Percentiles rank a stretch among this genome's conserved stretches.
Conservation (phyloP, 805 yeast genomes). For the Blastobotrys terrestris region DNA sequence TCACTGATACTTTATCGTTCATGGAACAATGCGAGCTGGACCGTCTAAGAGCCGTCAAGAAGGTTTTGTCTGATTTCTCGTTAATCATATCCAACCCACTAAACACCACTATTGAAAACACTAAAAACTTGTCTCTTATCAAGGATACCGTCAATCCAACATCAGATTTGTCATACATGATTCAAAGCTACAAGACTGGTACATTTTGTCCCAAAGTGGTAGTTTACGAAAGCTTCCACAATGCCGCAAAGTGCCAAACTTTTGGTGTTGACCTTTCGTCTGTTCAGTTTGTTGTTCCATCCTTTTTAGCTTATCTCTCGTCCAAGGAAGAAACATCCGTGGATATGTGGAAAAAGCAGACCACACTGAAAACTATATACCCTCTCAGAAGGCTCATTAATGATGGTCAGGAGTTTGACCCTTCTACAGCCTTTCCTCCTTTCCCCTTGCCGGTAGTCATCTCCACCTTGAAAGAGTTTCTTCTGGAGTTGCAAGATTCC, state of each 20-base stretch:
- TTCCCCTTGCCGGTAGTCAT: conserved; percentile 48
- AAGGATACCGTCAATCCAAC: conserved; percentile 56
- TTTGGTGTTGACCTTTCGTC: conserved; percentile 71
- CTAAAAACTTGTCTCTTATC: conserved; percentile 13
- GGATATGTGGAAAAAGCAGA: conserved; percentile 46
- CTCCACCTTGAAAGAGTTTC: conserved; percentile 55
- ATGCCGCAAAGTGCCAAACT: conserved; percentile 50
- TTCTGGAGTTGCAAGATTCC: conserved; percentile 72
- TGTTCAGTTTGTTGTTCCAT: conserved; percentile 57
- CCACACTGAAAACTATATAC: conserved; percentile 52
- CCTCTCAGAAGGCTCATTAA: conserved; percentile 43
- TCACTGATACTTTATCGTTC: conserved; percentile 58
- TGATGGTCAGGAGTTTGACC: conserved; percentile 28
- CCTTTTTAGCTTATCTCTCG: conserved; percentile 48
- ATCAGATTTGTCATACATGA: conserved; percentile 53
- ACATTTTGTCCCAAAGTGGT: conserved; percentile 63
- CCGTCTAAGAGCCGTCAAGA: conserved; percentile 58
- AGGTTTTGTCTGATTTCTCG: conserved; percentile 57
- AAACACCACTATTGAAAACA: conserved; percentile 21
- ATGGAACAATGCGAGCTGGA: conserved; percentile 74
- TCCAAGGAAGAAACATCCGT: conserved; percentile 30
- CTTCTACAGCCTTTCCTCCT: conserved; percentile 31
- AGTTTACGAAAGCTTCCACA: conserved; percentile 67
- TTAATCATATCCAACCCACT: conserved; percentile 41
- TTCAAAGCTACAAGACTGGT: conserved; percentile 63